These are phyloP conservation scores for Remersonia thermophila DNA, from an alignment of 2,329 filamentous ascomycete species.

Conservation along the genomic window DNA sequence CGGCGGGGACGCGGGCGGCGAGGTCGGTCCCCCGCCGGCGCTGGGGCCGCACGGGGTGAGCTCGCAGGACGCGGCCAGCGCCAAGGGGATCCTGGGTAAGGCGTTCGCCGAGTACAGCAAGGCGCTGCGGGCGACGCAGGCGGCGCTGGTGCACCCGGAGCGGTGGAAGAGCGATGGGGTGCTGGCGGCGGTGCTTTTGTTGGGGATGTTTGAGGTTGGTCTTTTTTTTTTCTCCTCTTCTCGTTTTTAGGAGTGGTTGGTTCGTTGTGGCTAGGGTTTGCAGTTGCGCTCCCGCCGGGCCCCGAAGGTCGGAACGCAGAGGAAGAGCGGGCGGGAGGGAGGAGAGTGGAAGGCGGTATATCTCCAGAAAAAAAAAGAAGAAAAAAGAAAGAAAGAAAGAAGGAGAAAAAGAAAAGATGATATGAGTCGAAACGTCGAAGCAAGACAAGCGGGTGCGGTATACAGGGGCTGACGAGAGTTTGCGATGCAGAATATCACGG, in stretches of 20 bases:
- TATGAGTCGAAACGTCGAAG: too few relatives aligned
- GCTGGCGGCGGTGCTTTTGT: constrained; percentile 44
- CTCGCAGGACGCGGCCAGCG: constrained; percentile 16
- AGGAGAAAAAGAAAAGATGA: too few relatives aligned
- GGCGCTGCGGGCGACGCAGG: constrained; percentile 40
- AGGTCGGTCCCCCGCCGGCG: constrained; percentile 14
- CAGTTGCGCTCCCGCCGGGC: too few relatives aligned
- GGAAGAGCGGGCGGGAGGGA: background rate
- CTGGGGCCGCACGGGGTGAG: constrained; percentile 18
- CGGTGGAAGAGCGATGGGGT: constrained; percentile 43
- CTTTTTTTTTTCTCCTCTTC: background rate
- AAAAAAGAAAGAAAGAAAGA: too few relatives aligned
- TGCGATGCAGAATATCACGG: constrained; percentile 42
- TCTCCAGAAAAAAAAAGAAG: too few relatives aligned
- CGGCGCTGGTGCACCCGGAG: constrained; percentile 38
- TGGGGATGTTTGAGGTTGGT: constrained; percentile 46
- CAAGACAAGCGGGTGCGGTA: too few relatives aligned
- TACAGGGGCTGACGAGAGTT: too few relatives aligned
- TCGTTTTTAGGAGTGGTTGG: background rate
- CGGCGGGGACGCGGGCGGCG: background rate
- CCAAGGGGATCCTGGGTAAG: constrained; percentile 17
- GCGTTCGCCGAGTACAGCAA: constrained; percentile 42
- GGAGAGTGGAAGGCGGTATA: background rate
- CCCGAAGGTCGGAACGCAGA: too few relatives aligned
- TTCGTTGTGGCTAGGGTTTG: background rate